Percentiles rank a stretch among this genome's conserved stretches.
phyloP scores from a whole-genome alignment of 2,329 filamentous ascomycete species.

The Remersonia thermophila region DNA sequence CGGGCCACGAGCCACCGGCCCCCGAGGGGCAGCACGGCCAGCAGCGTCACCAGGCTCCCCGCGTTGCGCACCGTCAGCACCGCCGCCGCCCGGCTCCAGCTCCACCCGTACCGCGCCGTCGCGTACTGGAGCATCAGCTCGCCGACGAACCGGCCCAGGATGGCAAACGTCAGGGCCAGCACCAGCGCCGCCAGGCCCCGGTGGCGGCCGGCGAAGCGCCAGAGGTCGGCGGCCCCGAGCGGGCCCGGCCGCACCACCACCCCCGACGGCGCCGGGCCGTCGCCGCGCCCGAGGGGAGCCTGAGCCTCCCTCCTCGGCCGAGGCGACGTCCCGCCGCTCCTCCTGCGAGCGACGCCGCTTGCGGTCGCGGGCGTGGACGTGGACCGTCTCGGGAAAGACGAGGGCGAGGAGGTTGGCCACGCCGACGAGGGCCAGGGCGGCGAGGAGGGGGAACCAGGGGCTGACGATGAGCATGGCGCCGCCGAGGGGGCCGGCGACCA shows the following conservation, averaged over 20 bases:
- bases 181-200: slow-evolving; percentile 27
- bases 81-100: slow-evolving; percentile 33
- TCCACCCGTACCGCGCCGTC: slow-evolving; percentile 37
- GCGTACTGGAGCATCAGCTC: slow-evolving; percentile 39
- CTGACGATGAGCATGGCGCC: slow-evolving; percentile 27
- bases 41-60: slow-evolving; percentile 26
- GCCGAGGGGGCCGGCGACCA: slow-evolving; percentile 28
- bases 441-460: slow-evolving; percentile 29
- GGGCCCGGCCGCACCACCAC: slow-evolving; percentile 18
- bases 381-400: slow-evolving; percentile 32
- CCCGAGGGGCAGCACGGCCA: slow-evolving; percentile 26
- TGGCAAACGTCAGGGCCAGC: slow-evolving; percentile 23
- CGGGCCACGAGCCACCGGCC: slow-evolving; percentile 23
- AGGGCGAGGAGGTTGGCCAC: slow-evolving; percentile 21
- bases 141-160: slow-evolving; percentile 23
- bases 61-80: slow-evolving; percentile 28
- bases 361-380: slow-evolving; percentile 16
- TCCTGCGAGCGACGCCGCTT: too few relatives aligned
- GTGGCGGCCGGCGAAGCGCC: slow-evolving; percentile 29
- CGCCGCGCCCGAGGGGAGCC: slow-evolving; percentile 1
- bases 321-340: too few relatives aligned
- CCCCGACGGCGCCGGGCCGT: slow-evolving; percentile 1
- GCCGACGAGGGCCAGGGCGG: slow-evolving; percentile 22
- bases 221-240: slow-evolving; percentile 24
- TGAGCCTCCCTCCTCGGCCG: too few relatives aligned